Evolutionary conservation across 768 basidiomycete genomes (phyloP), one percentile per base, ranked within the genome.

Genomic region (Mycena amicta): DNA sequence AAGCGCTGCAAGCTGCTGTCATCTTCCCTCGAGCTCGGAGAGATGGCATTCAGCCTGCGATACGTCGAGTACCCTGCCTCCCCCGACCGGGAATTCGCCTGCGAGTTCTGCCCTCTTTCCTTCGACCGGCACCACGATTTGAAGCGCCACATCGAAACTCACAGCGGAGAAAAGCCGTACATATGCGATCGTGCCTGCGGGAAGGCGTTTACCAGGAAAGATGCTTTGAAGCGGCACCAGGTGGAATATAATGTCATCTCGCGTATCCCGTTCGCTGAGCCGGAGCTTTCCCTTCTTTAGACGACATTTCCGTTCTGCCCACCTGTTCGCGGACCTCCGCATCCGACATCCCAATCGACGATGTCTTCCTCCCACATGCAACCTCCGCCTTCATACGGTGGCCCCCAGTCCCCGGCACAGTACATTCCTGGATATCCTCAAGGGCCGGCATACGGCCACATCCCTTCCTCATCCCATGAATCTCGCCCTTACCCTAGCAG

Each of bases 141-240:
- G 57, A 86, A 85, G 66, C 77, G 84, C 27, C 84, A 86, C 68
- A 72, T 80, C 57, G 83, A 85, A 55, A 85, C 82, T 11, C 84
- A 85, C 67, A 81, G 81, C 28, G 83, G 83, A 28, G 84, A 85
- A 69, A 84, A 84, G 67, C 83, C 84, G 4, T 84, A 81, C 71
- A 68, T 79, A 23, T 86, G 84, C 68, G 84, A 84, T 54, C 82
- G 81, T 13, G 82, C 81, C 29, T 85, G 84, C 55, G 83, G 83
- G 37, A 85, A 85, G 74, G 83, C 83, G 1, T 85, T 85, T 60
- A 86, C 83, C 39, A 77, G 83, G 61, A 85, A 85, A 70, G 83
- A 86, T 64, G 84, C 83, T 15, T 67, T 86, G 61, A 85, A 84
- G 72, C 77, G 84, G 57, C 83, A 85, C 66, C 84, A 85, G 79